Percentiles rank a stretch among this genome's conserved stretches.
Conservation (phyloP, 2,329 filamentous ascomycete genomes). For the Piedraia hortae region DNA sequence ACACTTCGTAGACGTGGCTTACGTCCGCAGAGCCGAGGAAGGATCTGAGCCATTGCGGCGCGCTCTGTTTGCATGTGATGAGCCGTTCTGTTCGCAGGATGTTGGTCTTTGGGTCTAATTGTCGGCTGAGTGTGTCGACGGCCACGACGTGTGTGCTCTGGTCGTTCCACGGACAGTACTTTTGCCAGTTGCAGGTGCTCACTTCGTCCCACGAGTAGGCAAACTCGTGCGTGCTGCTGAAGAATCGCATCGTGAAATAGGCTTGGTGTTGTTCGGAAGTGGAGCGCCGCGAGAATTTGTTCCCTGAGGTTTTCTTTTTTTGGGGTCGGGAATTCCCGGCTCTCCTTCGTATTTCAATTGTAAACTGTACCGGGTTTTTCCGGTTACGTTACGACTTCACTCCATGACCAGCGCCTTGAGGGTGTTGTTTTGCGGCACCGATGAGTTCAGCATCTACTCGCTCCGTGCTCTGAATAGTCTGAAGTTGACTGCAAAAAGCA, state of each 20-base stretch:
- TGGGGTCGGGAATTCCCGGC: too few relatives aligned
- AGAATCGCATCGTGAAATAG: constrained; percentile 65
- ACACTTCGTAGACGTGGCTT: constrained; percentile 80
- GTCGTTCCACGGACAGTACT: constrained; percentile 95
- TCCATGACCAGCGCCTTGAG: too few relatives aligned
- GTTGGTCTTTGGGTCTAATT: constrained; percentile 33
- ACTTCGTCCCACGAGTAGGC: constrained; percentile 98
- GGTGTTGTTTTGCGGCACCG: constrained; percentile 85
- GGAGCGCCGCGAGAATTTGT: too few relatives aligned
- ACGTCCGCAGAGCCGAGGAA: constrained; percentile 57
- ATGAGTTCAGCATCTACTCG: constrained; percentile 62
- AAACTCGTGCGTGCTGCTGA: constrained; percentile 69
- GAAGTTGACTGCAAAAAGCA: constrained; percentile 15
- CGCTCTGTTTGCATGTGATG: constrained; percentile 34
- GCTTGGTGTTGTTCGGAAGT: too few relatives aligned
- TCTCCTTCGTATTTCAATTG: too few relatives aligned
- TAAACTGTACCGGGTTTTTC: too few relatives aligned
- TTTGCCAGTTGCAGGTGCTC: constrained; percentile 89
- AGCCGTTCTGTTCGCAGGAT: constrained; percentile 46
- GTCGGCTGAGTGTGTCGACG: constrained; percentile 69
- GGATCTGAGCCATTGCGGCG: constrained; percentile 54
- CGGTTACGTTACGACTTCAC: too few relatives aligned
- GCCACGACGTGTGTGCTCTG: constrained; percentile 91
- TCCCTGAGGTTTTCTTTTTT: too few relatives aligned
- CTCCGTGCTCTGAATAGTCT: constrained; percentile 35